Evolutionary conservation across 352 stramenopile species (phyloP), one percentile per base, ranked within the genome.

Genomic region (Phytophthora vignae): DNA sequence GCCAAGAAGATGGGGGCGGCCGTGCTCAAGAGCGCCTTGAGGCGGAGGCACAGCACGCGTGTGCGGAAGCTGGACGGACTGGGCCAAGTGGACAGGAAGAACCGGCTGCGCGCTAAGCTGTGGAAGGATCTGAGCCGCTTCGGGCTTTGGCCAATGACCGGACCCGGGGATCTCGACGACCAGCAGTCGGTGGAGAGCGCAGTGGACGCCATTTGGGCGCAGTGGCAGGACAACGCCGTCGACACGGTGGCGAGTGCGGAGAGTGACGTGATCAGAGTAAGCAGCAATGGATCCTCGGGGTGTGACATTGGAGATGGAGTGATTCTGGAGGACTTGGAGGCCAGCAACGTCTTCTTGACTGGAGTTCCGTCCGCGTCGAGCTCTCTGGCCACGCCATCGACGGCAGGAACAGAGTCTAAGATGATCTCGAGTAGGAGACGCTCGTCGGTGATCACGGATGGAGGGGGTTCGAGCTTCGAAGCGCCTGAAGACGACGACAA

Each of bases 91-190:
- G 55, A 76, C 31, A 58, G 50, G 4, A 83, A 83, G 42, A 72
- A 73, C 19, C 53, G 76, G 2, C 68, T 92, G 10, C 58, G 71
- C 15, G 75, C 85, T 53, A 90, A 85, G 69, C 52, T 94, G 31
- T 85, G 84, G 76, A 83, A 73, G 10, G 86, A 94, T 63, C 58
- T 94, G 10, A 73, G 78, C 40, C 60, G 70, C 0, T 92, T 87
- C 36, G 86, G 86, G 0, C 55, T 94, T 19, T 92, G 84, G 86
- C 79, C 83, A 4, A 71, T 71, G 64, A 54, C n/a, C 53, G 54
- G 49, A 19, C 59, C 56, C 9, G 46, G 40, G 19, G 77, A 79
- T 52, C 10, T 40, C 3, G 57, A 77, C 55, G 70, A 71, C 7
- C 40, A 67, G 8, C 71, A 68, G 12, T 78, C 78, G 0, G 68